phyloP scores from a whole-genome alignment of 768 basidiomycete species.

The Xerocomellus amylosporus region DNA sequence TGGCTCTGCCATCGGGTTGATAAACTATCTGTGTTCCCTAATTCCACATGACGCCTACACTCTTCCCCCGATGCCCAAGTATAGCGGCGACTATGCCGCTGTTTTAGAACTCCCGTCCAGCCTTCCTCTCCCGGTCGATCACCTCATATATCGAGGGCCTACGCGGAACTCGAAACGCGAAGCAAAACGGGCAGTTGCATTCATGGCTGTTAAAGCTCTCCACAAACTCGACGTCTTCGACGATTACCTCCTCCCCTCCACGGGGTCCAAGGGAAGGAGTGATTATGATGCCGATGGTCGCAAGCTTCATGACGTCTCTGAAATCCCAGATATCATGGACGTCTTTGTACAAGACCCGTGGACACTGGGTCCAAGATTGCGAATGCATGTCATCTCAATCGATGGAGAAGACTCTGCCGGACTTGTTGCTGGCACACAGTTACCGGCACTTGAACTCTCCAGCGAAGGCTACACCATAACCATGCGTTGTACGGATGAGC shows the following conservation, averaged over 20 bases:
- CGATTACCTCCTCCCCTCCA: conserved; percentile 75
- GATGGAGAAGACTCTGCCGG: conserved; percentile 53
- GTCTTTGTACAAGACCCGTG: conserved; percentile 66
- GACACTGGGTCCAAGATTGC: conserved; percentile 53
- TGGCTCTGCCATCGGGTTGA: conserved; percentile 65
- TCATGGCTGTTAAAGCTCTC: conserved; percentile 68
- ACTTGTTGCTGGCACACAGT: conserved; percentile 61
- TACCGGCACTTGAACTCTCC: conserved; percentile 47
- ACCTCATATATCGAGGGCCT: conserved; percentile 61
- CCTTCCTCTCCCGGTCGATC: conserved; percentile 54
- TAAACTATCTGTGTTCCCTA: conserved; percentile 74
- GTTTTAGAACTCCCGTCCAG: conserved; percentile 65
- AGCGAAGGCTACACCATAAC: conserved; percentile 31
- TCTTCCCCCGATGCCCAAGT: conserved; percentile 55
- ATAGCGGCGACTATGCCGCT: conserved; percentile 54
- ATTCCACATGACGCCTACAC: conserved; percentile 75
- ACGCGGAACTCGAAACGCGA: conserved; percentile 66
- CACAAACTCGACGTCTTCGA: conserved; percentile 75
- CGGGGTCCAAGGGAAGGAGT: conserved; percentile 46
- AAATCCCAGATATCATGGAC: conserved; percentile 54
- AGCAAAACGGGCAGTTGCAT: conserved; percentile 81
- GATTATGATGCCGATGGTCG: conserved; percentile 55
- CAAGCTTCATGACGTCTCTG: conserved; percentile 40
- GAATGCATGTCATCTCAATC: conserved; percentile 60
- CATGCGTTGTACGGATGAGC: conserved; percentile 47